phyloP scores from a whole-genome alignment of 2,329 filamentous ascomycete genomes.

The Colletotrichum horii region DNA sequence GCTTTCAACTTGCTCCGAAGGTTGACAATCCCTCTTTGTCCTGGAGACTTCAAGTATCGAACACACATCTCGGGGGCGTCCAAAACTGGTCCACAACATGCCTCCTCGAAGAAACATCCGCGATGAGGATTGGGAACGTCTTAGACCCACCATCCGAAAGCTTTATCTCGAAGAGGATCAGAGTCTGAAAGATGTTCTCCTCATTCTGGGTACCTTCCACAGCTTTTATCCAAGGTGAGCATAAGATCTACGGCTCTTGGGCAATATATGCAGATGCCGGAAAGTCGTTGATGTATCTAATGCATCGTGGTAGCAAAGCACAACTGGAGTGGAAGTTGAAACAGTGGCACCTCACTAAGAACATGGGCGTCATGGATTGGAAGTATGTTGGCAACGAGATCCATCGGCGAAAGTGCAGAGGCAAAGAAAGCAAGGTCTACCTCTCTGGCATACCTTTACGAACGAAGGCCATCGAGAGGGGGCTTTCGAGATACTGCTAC shows the following conservation, averaged over 20 bases:
- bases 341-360: not conserved
- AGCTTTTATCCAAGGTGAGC: not conserved
- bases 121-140: not conserved
- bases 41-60: accelerated
- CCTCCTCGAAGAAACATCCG: not conserved
- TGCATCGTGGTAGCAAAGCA: not conserved
- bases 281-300: not conserved
- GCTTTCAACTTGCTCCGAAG: not conserved
- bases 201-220: not conserved
- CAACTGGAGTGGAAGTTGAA: not conserved
- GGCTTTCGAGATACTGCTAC: not conserved
- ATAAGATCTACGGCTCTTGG: accelerated
- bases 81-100: not conserved
- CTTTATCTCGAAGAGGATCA: not conserved
- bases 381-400: not conserved
- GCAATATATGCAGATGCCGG: accelerated
- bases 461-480: accelerated
- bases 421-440: not conserved
- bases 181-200: not conserved
- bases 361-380: not conserved
- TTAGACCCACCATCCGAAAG: not conserved
- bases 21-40: accelerated
- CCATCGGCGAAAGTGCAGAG: not conserved
- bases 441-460: not conserved
- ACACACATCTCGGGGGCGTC: not conserved